Base-by-base conservation (phyloP, 495 filamentous ascomycete genomes). In the Trichocladium antarcticum region DNA sequence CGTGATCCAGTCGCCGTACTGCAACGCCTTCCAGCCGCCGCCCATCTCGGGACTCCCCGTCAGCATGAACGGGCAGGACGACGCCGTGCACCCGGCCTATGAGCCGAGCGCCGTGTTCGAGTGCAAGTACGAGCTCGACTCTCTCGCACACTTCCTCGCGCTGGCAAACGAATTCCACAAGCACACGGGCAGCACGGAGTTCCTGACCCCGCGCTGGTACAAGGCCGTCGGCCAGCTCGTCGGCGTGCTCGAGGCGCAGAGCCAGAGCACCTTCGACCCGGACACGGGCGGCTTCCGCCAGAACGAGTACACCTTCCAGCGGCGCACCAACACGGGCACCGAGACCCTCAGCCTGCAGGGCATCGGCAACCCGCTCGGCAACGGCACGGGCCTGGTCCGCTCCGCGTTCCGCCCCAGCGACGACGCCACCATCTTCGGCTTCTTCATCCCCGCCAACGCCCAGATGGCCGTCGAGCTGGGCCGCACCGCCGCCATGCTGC, bases 51-150 rank as follows among this genome's bases (percentile, higher is more conserved):
- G 81, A 3, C 71, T 96, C 1, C 57, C 69, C 8, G 72, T 83
- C 7, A 80, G 79, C 37, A 71, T 70, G 45, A 93, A 85, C 56
- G 83, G 84, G 1, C 83, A 93, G 55, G 75, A 81, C 22, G 92
- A 99, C 58, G 68, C 58, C 12, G 92, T 99, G 1, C 87, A 95
- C 57, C 92, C 92, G 1, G 70, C 71, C 2, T 96, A 92, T 59
- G 87, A 95, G 57, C 82, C 81, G 6, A 77, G 76, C 0, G 76
- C 78, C 42, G 92, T 99, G 9, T 99, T 92, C 58, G 92, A 99
- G 64, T 99, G 92, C 76, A 99, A 99, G 67, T 99, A 96, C 66
- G 92, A 99, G 68, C 77, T 99, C 6, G 92, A 99, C 64, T 96
- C 89, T 1, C 75, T 99, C 0, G 92, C 89, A 3, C 79, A 87